Base-by-base conservation (phyloP, 2,329 filamentous ascomycete species). In the Apiospora aurea region DNA sequence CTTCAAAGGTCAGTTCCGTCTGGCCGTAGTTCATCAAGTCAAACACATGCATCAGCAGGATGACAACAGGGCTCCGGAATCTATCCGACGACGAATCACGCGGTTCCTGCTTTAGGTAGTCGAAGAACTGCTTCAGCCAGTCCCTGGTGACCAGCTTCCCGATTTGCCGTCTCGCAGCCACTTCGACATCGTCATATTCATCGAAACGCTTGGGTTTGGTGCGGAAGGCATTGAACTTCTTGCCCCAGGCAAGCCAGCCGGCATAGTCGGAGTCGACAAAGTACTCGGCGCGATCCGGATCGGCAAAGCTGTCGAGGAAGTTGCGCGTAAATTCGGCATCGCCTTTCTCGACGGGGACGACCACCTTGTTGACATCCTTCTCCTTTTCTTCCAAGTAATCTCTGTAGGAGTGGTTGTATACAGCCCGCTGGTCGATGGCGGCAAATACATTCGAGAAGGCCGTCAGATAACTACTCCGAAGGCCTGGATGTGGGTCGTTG, bases 241-340 rank as follows among this genome's bases (percentile, higher is more conserved):
- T 94, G 70, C 93, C 93, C 96, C 96, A 99, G 0, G 97, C 95
- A 24, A 99, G 87, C 97, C 97, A 99, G 44, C 96, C 96, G 5
- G 96, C 94, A 79, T 97, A 93, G 79, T 98, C 96, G 71, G 91
- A 89, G 79, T 99, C 96, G 66, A 98, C 91, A 80, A 95, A 97
- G 81, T 97, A 97, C 74, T 97, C 91, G 0, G 94, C 92, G 44
- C 91, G 77, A 16, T 84, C 91, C 7, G 92, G 91, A 67, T 93
- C 88, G 13, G 91, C 91, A 80, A 99, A 99, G 29, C 90, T 88
- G 1, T 90, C 87, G 7, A 99, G 86, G 78, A 94, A 97, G 34
- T 91, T 89, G 71, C 91, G 82, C 0, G 96, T 99, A 87, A 94
- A 97, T 11, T 89, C 85, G 0, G 91, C 87, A 76, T 97, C 93